Evolutionary conservation across 2,329 filamentous ascomycete species (phyloP).

Genomic region (Mariannaea elegans): DNA sequence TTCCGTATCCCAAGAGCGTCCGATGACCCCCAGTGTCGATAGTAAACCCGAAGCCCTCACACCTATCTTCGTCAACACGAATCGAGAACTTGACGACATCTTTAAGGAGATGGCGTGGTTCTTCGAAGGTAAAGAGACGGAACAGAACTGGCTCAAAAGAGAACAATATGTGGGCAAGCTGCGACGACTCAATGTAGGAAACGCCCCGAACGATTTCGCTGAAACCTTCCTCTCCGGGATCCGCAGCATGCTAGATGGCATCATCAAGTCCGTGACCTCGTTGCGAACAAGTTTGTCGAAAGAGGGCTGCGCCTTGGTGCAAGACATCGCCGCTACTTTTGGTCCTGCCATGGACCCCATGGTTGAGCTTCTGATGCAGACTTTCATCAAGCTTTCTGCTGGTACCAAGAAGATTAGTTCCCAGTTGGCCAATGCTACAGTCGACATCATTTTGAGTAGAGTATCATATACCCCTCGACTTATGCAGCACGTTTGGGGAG

Average conservation of each 20-base stretch:
- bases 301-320: slow-evolving; percentile 83
- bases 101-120: slow-evolving; percentile 81
- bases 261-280: slow-evolving; percentile 85
- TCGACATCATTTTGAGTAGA: slow-evolving; percentile 82
- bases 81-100: slow-evolving; percentile 87
- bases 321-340: slow-evolving; percentile 81
- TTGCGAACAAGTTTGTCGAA: slow-evolving; percentile 90
- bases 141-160: slow-evolving; percentile 89
- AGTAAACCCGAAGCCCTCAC: slow-evolving; percentile 75
- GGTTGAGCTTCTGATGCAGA: slow-evolving; percentile 90
- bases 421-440: slow-evolving; percentile 80
- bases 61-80: slow-evolving; percentile 83
- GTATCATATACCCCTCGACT: slow-evolving; percentile 83
- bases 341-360: slow-evolving; percentile 85
- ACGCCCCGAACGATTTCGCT: slow-evolving; percentile 80
- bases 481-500: slow-evolving; percentile 84
- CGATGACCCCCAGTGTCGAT: slow-evolving; percentile 70
- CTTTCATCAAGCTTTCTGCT: slow-evolving; percentile 87
- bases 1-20: slow-evolving; percentile 59
- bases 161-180: slow-evolving; percentile 83
- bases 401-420: slow-evolving; percentile 93
- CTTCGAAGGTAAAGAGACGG: slow-evolving; percentile 89
- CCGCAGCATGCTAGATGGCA: slow-evolving; percentile 82
- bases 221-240: slow-evolving; percentile 75
- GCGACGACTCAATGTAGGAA: slow-evolving; percentile 82